These are phyloP conservation scores for Thuja plicata DNA, from an alignment of 83 land plant species.

Conservation along the genomic window DNA sequence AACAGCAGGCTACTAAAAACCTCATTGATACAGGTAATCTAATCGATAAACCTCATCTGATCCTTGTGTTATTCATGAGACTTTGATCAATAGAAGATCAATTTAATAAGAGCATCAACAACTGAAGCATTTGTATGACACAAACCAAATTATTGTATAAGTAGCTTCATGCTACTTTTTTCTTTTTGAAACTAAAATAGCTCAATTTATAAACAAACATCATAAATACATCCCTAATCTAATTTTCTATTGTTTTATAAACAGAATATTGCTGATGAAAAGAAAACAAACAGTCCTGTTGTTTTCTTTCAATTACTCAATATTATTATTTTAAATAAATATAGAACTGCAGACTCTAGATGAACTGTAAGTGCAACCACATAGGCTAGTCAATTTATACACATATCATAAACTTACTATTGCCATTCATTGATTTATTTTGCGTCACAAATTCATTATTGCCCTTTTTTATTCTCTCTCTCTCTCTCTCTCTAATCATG, in stretches of 20 bases:
- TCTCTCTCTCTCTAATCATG: background rate
- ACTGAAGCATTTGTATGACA: background rate
- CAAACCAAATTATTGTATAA: background rate
- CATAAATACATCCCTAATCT: background rate
- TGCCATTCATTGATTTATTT: background rate
- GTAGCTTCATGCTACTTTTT: background rate
- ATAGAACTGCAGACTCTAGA: background rate
- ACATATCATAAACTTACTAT: no score
- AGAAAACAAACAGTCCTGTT: background rate
- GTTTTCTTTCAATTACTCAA: background rate
- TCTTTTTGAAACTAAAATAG: background rate
- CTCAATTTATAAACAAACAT: background rate
- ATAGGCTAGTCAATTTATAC: background rate
- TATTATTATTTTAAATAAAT: no score
- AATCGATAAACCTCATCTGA: background rate
- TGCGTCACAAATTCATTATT: no score
- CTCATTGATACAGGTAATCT: slow-evolving; percentile 78
- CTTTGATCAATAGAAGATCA: background rate
- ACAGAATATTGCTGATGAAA: background rate
- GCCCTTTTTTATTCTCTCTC: no score
- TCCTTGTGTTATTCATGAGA: background rate
- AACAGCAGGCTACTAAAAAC: slow-evolving; percentile 80
- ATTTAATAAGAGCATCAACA: background rate
- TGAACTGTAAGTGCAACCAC: background rate
- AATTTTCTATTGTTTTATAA: background rate